Percentiles rank a stretch among this genome's conserved stretches.
phyloP scores from a whole-genome alignment of 148 eudicot genomes.

The Amaranthus hypochondriacus region DNA sequence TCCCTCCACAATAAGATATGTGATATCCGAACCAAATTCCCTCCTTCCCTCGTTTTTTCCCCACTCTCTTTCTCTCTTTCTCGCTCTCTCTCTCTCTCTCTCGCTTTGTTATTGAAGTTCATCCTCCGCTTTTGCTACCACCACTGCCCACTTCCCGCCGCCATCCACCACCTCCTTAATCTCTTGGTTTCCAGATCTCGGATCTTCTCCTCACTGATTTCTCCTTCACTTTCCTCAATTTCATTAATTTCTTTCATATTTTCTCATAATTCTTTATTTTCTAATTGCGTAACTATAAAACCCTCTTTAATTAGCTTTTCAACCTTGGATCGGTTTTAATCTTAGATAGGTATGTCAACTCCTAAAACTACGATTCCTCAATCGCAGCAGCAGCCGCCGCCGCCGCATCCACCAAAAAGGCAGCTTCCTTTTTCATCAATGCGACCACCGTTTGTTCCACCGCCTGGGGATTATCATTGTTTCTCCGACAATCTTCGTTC shows the following conservation, averaged over 20 bases:
- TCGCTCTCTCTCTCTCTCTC: background rate
- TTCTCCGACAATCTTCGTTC: conserved; percentile 8
- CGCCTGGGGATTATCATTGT: conserved; percentile 19
- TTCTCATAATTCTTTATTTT: background rate
- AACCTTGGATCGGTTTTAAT: no score
- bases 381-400: background rate
- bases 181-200: background rate
- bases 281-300: background rate
- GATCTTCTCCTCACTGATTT: background rate
- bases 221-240: background rate
- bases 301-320: background rate
- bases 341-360: no score
- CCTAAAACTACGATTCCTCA: background rate
- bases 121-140: background rate
- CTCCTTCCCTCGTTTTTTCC: conserved; percentile 31
- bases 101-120: background rate
- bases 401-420: background rate
- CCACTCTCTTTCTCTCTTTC: background rate
- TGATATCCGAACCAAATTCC: conserved; percentile 78
- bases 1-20: conserved; percentile 88
- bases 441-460: conserved; percentile 19
- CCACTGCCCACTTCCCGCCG: background rate
- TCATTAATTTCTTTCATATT: background rate
- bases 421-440: conserved; percentile 1
- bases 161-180: background rate